These are phyloP conservation scores for Passalora sequoiae DNA, from an alignment of 2,329 filamentous ascomycete species.

Conservation along the genomic window DNA sequence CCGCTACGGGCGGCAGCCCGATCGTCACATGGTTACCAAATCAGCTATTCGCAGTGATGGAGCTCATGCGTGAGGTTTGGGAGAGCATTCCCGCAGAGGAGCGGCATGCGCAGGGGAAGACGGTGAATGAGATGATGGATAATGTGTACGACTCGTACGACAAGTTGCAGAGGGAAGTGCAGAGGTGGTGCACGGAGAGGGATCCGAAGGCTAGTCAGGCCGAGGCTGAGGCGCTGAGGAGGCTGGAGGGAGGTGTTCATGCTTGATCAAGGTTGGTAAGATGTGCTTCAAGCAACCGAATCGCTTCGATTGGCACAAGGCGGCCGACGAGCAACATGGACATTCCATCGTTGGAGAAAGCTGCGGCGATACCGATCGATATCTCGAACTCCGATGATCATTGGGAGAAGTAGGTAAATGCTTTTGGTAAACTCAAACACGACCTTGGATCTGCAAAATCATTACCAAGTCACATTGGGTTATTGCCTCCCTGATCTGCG, in stretches of 20 bases:
- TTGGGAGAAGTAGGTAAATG: too few species aligned
- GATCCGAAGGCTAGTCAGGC: constrained; percentile 4
- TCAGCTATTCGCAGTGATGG: constrained; percentile 69
- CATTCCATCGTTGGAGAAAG: too few species aligned
- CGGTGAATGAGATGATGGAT: constrained; percentile 57
- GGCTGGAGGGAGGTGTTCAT: background rate
- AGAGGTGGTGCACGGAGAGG: constrained; percentile 57
- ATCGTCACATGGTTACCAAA: constrained; percentile 83
- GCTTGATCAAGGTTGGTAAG: too few species aligned
- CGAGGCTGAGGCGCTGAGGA: constrained; percentile 2
- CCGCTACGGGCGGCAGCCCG: constrained; percentile 72
- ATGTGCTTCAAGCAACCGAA: too few species aligned
- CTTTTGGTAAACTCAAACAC: too few species aligned
- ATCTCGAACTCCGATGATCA: too few species aligned
- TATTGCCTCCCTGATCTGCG: too few species aligned
- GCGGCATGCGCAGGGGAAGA: constrained; percentile 14
- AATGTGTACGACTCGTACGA: constrained; percentile 58
- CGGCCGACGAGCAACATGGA: too few species aligned
- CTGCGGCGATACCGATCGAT: too few species aligned
- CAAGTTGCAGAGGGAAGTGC: constrained; percentile 66
- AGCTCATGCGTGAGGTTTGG: constrained; percentile 61
- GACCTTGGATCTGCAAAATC: too few species aligned
- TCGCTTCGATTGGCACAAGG: too few species aligned
- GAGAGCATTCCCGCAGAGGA: constrained; percentile 30
- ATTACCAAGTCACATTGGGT: too few species aligned